Evolutionary conservation across 2,329 filamentous ascomycete species (phyloP).

Genomic region (Elsinoe necatrix): DNA sequence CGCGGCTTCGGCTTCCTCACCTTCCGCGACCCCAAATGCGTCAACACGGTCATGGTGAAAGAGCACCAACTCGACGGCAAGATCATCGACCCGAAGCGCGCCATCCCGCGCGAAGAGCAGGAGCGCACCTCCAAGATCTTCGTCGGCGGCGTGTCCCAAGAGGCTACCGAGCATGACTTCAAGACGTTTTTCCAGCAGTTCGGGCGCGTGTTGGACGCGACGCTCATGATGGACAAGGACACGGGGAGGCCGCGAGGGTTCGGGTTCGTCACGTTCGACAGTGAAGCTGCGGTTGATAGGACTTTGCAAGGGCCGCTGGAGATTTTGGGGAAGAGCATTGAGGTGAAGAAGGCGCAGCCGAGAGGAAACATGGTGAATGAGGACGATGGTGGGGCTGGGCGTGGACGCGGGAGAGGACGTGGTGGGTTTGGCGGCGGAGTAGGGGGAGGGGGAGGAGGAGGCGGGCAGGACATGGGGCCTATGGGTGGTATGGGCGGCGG

Average conservation of each 20-base stretch:
- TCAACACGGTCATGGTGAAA: slow-evolving; percentile 99
- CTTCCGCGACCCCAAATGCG: slow-evolving; percentile 94
- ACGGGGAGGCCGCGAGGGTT: slow-evolving; percentile 94
- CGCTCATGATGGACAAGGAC: slow-evolving; percentile 99
- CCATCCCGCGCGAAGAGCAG: slow-evolving; percentile 94
- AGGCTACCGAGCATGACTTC: slow-evolving; percentile 93
- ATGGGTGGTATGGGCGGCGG: slow-evolving; percentile 27
- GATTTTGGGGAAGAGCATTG: slow-evolving; percentile 92
- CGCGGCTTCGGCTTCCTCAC: slow-evolving; percentile 96
- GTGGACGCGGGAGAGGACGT: slow-evolving; percentile 32
- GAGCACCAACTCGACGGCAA: slow-evolving; percentile 97
- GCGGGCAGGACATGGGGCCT: slow-evolving; percentile 33
- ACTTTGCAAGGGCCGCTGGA: slow-evolving; percentile 77
- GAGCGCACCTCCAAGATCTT: slow-evolving; percentile 99
- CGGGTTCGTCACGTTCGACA: slow-evolving; percentile 97
- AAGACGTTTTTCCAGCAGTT: slow-evolving; percentile 96
- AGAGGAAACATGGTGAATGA: slow-evolving; percentile 90
- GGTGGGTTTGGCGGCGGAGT: slow-evolving; percentile 31
- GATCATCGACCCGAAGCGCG: slow-evolving; percentile 96
- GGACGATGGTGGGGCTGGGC: slow-evolving; percentile 47
- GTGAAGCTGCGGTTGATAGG: slow-evolving; percentile 85
- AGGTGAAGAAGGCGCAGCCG: slow-evolving; percentile 96
- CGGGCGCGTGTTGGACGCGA: slow-evolving; percentile 90
- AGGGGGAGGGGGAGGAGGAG: slow-evolving; percentile 43
- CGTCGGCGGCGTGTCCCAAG: slow-evolving; percentile 93